phyloP scores from a whole-genome alignment of 352 stramenopile genomes.

The Phytophthora meadii region DNA sequence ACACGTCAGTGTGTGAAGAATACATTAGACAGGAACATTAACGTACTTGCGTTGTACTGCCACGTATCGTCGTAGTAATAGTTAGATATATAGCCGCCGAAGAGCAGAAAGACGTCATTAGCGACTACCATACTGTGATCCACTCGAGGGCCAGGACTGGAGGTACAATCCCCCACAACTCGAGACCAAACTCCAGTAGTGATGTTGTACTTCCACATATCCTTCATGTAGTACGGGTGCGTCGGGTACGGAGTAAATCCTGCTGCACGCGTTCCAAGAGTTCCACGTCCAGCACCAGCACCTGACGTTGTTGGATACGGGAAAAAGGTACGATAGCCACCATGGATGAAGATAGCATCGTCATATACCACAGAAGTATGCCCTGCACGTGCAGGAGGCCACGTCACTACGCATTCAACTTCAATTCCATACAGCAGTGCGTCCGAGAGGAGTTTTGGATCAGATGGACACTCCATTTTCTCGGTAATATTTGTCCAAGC shows the following conservation, averaged over 20 bases:
- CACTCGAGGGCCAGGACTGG: constrained; percentile 68
- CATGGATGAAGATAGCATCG: constrained; percentile 88
- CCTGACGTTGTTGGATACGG: constrained; percentile 93
- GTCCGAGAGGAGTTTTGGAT: constrained; percentile 46
- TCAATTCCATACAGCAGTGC: constrained; percentile 73
- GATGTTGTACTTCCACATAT: constrained; percentile 96
- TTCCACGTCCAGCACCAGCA: constrained; percentile 75
- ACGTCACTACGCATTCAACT: constrained; percentile 83
- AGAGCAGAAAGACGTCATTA: constrained; percentile 88
- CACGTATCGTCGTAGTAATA: constrained; percentile 96
- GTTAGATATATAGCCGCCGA: constrained; percentile 94
- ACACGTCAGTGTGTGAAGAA: constrained; percentile 2
- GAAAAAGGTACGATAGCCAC: constrained; percentile 95
- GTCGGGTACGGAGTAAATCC: constrained; percentile 91
- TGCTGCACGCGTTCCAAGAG: constrained; percentile 48
- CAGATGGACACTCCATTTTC: constrained; percentile 61
- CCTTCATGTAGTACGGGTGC: constrained; percentile 93
- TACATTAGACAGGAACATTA: not conserved
- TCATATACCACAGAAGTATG: constrained; percentile 86
- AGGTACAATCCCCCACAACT: constrained; percentile 41
- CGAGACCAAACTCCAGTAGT: constrained; percentile 84
- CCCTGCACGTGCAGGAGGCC: constrained; percentile 88
- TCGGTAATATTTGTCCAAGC: constrained; percentile 79
- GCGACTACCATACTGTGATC: constrained; percentile 86
- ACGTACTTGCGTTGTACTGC: constrained; percentile 94